Conservation (phyloP, 306 rosid genomes). For the Betula pendula region DNA sequence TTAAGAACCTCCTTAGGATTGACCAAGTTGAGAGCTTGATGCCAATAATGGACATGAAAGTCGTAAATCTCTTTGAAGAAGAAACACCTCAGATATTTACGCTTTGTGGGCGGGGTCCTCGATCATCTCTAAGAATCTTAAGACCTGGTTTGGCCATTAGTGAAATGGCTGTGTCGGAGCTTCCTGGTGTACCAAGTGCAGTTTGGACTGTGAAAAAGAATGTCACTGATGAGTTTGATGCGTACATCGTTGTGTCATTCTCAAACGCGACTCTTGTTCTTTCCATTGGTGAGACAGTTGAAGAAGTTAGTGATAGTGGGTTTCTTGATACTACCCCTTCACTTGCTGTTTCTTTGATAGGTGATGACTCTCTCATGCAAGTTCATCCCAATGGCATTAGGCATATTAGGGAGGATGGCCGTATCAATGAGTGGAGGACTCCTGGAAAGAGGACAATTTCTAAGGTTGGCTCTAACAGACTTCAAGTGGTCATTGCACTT, state of each 20-base stretch:
- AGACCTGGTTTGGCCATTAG: conserved; percentile 97
- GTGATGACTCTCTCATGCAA: conserved; percentile 98
- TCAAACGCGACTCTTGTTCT: conserved; percentile 91
- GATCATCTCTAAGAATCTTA: conserved; percentile 86
- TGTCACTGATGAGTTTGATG: conserved; percentile 86
- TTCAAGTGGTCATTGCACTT: conserved; percentile 94
- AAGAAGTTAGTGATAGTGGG: conserved; percentile 96
- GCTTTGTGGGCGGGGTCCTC: conserved; percentile 97
- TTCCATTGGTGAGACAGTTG: conserved; percentile 97
- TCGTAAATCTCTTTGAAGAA: conserved; percentile 84
- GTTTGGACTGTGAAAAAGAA: conserved; percentile 99
- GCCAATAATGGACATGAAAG: conserved; percentile 95
- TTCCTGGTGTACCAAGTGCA: conserved; percentile 93
- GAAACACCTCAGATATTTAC: conserved; percentile 93
- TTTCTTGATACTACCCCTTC: conserved; percentile 95
- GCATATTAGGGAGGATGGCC: conserved; percentile 99
- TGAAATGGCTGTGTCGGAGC: conserved; percentile 99
- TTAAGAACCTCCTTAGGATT: conserved; percentile 89
- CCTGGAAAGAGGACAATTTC: conserved; percentile 95
- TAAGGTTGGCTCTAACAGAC: conserved; percentile 88
- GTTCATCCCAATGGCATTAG: conserved; percentile 99
- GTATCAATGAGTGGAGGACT: conserved; percentile 96
- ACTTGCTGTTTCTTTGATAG: conserved; percentile 94
- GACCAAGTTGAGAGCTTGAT: conserved; percentile 95
- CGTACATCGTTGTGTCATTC: conserved; percentile 94